A percentile compares a stretch with the other conserved stretches of the same genome.
phyloP scores from a whole-genome alignment of 257 asterid species.

The Solanum pennellii region DNA sequence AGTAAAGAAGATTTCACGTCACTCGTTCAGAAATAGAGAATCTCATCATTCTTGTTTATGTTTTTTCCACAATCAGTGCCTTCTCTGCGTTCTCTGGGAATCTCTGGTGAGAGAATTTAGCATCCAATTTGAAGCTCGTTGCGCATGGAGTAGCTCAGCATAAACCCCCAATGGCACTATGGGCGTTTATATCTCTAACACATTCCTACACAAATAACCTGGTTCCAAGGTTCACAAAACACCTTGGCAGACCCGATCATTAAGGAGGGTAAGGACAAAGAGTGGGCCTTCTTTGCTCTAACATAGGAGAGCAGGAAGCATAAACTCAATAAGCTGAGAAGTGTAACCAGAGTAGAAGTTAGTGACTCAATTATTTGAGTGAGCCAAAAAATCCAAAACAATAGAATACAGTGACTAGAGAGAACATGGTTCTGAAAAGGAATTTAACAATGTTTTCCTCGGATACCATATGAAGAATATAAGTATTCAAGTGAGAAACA shows the following conservation, averaged over 20 bases:
- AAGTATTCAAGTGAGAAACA: background rate
- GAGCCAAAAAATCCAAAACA: background rate
- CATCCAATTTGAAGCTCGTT: background rate
- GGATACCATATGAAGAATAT: background rate
- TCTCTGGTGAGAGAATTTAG: background rate
- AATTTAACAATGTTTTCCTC: background rate
- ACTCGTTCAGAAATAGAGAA: background rate
- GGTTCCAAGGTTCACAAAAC: background rate
- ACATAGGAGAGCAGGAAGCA: background rate
- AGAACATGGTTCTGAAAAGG: background rate
- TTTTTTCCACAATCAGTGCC: background rate
- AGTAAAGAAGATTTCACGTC: background rate
- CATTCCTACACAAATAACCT: background rate
- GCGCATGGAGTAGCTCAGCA: background rate
- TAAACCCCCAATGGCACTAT: background rate
- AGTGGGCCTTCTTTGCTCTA: background rate
- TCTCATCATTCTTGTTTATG: background rate
- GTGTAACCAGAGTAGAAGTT: background rate
- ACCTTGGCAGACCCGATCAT: background rate
- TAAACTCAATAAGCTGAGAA: background rate
- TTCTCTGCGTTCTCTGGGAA: background rate
- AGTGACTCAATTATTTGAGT: background rate
- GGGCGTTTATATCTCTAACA: background rate
- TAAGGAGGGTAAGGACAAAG: background rate
- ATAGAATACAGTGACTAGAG: background rate